phyloP scores from a whole-genome alignment of 208 protist species.

The Leishmania major region DNA sequence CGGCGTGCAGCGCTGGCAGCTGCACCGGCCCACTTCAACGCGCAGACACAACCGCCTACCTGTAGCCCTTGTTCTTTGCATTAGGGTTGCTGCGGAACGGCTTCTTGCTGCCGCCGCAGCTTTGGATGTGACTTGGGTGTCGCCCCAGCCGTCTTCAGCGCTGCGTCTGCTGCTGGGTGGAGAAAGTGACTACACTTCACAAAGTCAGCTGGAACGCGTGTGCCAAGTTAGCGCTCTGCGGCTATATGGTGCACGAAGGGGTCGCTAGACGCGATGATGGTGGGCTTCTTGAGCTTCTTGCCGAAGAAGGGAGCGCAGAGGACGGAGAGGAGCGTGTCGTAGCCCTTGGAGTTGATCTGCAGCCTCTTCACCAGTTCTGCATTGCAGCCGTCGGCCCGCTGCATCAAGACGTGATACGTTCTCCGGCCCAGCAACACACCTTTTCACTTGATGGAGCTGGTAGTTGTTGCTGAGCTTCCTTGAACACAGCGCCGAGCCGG shows the following conservation, averaged over 20 bases:
- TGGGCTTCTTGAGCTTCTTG: neutral
- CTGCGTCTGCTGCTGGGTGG: neutral
- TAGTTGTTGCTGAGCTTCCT: conserved; percentile 21
- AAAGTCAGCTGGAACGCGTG: conserved; percentile 5
- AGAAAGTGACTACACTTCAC: conserved; percentile 12
- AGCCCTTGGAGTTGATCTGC: conserved; percentile 5
- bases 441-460: conserved; percentile 19
- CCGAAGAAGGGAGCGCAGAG: conserved; percentile 34
- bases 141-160: neutral
- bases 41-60: neutral
- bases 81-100: neutral
- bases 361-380: conserved; percentile 14
- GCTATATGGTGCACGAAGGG: conserved; percentile 5
- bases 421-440: conserved; percentile 10
- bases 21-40: neutral
- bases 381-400: conserved; percentile 37
- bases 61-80: neutral
- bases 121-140: neutral
- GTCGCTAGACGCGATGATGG: conserved; percentile 9
- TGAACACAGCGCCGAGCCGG: conserved; percentile 8
- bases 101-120: neutral
- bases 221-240: conserved; percentile 3
- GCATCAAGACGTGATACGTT: conserved; percentile 17
- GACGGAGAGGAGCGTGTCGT: conserved; percentile 31
- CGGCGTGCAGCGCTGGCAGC: neutral